Base-by-base conservation (phyloP, 1,284 basidiomycete species). In the Sporisorium sorghi region DNA sequence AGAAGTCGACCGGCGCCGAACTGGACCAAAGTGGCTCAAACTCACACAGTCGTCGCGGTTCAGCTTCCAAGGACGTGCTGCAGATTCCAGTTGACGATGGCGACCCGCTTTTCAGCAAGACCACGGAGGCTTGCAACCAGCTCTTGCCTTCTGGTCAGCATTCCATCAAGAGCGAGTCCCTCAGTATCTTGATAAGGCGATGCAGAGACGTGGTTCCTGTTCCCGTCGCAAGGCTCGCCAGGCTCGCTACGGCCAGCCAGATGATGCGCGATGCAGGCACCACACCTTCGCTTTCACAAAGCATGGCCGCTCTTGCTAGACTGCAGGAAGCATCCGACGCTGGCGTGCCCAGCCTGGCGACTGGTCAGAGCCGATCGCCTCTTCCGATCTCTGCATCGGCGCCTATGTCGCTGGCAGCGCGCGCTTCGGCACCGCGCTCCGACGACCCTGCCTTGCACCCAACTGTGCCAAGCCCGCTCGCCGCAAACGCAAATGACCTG, bases 151-250 rank as follows among this genome's bases (percentile, higher is more conserved):
- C 42, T 14, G 67, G 69, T 7, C 58, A 62, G 42, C 68, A 67
- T 40, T 56, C 32, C 15, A 51, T 80, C 37, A 58, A 70, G 46
- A 81, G 79, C 48, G 63, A 74, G n/a, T 67, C 75, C 24, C 44
- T 59, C 14, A 58, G 71, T 23, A 77, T 83, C 46, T 58, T 81
- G 24, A 46, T 83, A 7, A 37, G 69, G 4, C 69, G 82, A 19
- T 83, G 78, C 46, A 66, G 83, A 42, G 83, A 84, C 24, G 63
- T 83, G 9, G 82, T 84, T 5, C 80, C 83, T 19, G 79, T 84
- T 2, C 82, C 83, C 21, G 77, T 83, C 0, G 82, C 83, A 11
- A 70, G 81, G 39, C 56, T 80, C 5, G 83, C 81, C 9, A 58
- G 79, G 19, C 66, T 81, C 43, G 64, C 58, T 12, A 64, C 54